Base-by-base conservation (phyloP, 495 filamentous ascomycete species). In the Penicillium fimorum region DNA sequence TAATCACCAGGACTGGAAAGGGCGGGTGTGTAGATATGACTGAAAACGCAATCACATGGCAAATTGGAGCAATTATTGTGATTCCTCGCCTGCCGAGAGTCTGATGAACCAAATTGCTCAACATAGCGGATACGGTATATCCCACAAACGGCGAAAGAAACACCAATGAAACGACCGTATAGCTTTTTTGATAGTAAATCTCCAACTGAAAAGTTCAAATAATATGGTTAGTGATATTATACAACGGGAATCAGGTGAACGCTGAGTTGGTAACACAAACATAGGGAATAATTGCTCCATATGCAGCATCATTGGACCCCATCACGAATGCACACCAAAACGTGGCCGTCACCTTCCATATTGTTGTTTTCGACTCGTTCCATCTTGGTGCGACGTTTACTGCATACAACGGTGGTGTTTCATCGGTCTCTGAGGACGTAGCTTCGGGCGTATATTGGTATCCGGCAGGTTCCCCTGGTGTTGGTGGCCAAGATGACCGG, bases 261-360 rank as follows among this genome's bases (percentile, higher is more conserved):
- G 12, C 18, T 22, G 11, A 45, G 13, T 4, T 4, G 38, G 50
- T 43, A 7, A 13, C 9, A 61, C 64, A 6, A 35, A 74, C 74
- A 47, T 68, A 73, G 43, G 73, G 84, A 57, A 88, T 82, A 20
- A 68, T 60, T 1, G 67, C 86, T 41, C 89, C 89, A 56, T 86
- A 86, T 9, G 86, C 84, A 37, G 83, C 87, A 69, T 94, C 90
- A 65, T 88, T 91, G 67, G 82, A 75, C 13, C 90, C 90, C 80
- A 92, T 84, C 10, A 88, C 78, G 22, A 89, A 55, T 18, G 58
- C 57, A 40, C 60, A 59, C 60, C 56, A 65, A 46, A 57, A 68
- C 4, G 59, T 61, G 1, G 62, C 62, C 0, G 50, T 56, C 4
- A 65, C 38, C 15, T 53, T 55, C 65, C 65, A 68, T 44, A 61